phyloP scores from a whole-genome alignment of 495 filamentous ascomycete genomes.

The Aspergillus sparsus region DNA sequence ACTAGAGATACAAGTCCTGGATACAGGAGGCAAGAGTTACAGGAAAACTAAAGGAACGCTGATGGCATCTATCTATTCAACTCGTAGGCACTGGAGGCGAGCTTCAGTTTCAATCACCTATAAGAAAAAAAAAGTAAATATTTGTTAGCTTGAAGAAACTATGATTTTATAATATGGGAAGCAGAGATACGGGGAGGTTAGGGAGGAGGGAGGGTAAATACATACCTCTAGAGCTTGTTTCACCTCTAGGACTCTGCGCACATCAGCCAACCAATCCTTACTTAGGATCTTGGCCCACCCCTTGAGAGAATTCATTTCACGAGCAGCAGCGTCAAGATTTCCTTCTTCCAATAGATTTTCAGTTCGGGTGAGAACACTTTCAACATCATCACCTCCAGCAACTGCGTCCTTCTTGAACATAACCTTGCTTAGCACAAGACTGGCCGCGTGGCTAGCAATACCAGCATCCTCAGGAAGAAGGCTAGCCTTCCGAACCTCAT shows the following conservation, averaged over 20 bases:
- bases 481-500: slow-evolving; percentile 90
- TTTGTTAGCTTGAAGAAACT: slow-evolving; percentile 25
- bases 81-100: slow-evolving; percentile 51
- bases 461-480: slow-evolving; percentile 90
- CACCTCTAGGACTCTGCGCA: slow-evolving; percentile 86
- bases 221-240: slow-evolving; percentile 92
- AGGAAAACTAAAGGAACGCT: slow-evolving; percentile 39
- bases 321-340: slow-evolving; percentile 82
- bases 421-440: slow-evolving; percentile 82
- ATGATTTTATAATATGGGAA: too few species aligned
- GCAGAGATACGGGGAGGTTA: not conserved
- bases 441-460: slow-evolving; percentile 88
- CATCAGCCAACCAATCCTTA: slow-evolving; percentile 89
- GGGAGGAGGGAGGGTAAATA: slow-evolving; percentile 8
- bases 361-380: slow-evolving; percentile 85
- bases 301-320: slow-evolving; percentile 88
- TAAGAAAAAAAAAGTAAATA: too few species aligned
- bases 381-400: slow-evolving; percentile 85
- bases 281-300: slow-evolving; percentile 95
- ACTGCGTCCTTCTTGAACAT: slow-evolving; percentile 93
- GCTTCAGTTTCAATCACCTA: slow-evolving; percentile 54
- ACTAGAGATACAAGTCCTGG: slow-evolving; percentile 50
- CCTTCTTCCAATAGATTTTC: slow-evolving; percentile 90
- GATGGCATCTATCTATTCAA: slow-evolving; percentile 45
- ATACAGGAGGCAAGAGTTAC: slow-evolving; percentile 38